phyloP scores from a whole-genome alignment of 75 land plant genomes.

The Isoetes taiwanensis region DNA sequence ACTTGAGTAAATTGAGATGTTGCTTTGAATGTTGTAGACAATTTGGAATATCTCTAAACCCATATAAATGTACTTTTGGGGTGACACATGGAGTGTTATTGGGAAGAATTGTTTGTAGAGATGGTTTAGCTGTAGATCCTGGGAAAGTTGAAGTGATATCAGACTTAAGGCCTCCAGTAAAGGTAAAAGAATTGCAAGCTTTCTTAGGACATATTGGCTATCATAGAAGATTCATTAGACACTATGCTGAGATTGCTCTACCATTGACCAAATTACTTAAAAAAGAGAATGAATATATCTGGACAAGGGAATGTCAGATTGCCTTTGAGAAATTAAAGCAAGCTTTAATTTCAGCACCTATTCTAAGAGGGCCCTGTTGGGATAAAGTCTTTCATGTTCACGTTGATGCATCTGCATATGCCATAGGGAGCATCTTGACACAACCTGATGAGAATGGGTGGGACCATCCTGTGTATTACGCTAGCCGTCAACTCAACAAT shows the following conservation, averaged over 20 bases:
- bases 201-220: slow-evolving; percentile 20
- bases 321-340: too few species aligned
- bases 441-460: background rate
- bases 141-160: slow-evolving; percentile 10
- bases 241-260: background rate
- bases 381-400: too few species aligned
- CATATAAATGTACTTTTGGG: background rate
- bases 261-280: slow-evolving; percentile 16
- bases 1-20: too few species aligned
- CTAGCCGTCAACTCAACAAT: background rate
- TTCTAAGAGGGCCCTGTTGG: too few species aligned
- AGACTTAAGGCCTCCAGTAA: slow-evolving; percentile 3
- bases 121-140: slow-evolving; percentile 9
- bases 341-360: too few species aligned
- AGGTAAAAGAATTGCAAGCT: background rate
- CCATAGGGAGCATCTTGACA: background rate
- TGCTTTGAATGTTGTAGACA: background rate
- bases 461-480: background rate
- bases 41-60: background rate
- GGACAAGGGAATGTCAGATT: too few species aligned
- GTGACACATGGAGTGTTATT: slow-evolving; percentile 6
- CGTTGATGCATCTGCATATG: too few species aligned
- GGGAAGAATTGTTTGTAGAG: slow-evolving; percentile 2
- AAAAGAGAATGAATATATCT: background rate
- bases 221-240: slow-evolving; percentile 2